Conservation (phyloP, 2,329 filamentous ascomycete species). For the Alternaria postmessia region DNA sequence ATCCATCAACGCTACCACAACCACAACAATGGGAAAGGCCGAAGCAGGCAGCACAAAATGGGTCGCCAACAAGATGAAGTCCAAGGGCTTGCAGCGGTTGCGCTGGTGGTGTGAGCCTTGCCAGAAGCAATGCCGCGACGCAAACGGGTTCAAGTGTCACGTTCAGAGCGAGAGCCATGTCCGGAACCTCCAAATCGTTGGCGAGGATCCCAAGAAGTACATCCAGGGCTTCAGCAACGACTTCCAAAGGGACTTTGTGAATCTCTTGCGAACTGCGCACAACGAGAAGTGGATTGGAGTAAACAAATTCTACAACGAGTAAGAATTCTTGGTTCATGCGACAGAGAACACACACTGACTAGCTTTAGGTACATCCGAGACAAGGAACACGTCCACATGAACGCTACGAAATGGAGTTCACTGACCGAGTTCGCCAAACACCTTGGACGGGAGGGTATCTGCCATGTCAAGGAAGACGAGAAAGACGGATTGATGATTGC, state of each 20-base stretch:
- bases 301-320: slow-evolving; percentile 95
- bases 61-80: slow-evolving; percentile 89
- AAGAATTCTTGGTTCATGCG: neutral
- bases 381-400: slow-evolving; percentile 61
- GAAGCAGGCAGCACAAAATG: slow-evolving; percentile 93
- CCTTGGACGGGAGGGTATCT: slow-evolving; percentile 85
- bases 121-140: slow-evolving; percentile 78
- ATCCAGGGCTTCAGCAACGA: slow-evolving; percentile 84
- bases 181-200: slow-evolving; percentile 77
- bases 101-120: slow-evolving; percentile 91
- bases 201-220: slow-evolving; percentile 83
- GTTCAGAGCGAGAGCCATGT: slow-evolving; percentile 85
- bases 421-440: slow-evolving; percentile 91
- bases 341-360: neutral
- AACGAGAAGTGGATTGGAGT: slow-evolving; percentile 89
- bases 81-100: slow-evolving; percentile 67
- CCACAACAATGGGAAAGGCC: slow-evolving; percentile 78
- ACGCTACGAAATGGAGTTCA: slow-evolving; percentile 86
- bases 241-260: slow-evolving; percentile 81
- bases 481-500: slow-evolving; percentile 85
- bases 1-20: slow-evolving; percentile 2
- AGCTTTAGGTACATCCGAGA: neutral
- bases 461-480: slow-evolving; percentile 82
- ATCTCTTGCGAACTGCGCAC: slow-evolving; percentile 80
- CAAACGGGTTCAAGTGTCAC: slow-evolving; percentile 77